phyloP scores from a whole-genome alignment of 345 rosid genomes.

The Toxicodendron radicans region DNA sequence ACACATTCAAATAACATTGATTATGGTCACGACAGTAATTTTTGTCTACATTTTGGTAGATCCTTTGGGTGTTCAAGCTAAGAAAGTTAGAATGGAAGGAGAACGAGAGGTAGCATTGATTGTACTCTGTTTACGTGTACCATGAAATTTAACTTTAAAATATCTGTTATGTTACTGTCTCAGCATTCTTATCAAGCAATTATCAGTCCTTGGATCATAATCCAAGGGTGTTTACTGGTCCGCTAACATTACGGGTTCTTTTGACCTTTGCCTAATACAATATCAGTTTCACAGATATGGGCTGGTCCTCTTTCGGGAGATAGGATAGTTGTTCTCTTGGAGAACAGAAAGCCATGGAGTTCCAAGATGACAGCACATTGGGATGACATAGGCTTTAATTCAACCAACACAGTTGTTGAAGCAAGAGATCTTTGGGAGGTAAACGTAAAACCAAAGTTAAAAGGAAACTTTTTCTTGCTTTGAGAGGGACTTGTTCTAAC shows the following conservation, averaged over 20 bases:
- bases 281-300: conserved; percentile 21
- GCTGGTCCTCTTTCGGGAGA: conserved; percentile 23
- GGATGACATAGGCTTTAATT: conserved; percentile 8
- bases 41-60: conserved; percentile 22
- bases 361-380: conserved; percentile 22
- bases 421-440: conserved; percentile 9
- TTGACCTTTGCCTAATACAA: too few relatives aligned
- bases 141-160: too few relatives aligned
- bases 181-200: too few relatives aligned
- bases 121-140: too few relatives aligned
- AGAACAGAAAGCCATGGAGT: conserved; percentile 15
- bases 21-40: background rate
- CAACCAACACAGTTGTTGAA: background rate
- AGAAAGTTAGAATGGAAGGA: conserved; percentile 49
- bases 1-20: background rate
- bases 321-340: conserved; percentile 12
- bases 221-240: too few relatives aligned
- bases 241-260: too few relatives aligned
- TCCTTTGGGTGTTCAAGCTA: conserved; percentile 48
- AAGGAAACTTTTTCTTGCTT: background rate
- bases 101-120: conserved; percentile 32
- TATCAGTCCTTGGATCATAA: too few relatives aligned
- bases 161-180: too few relatives aligned
- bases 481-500: background rate
- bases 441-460: background rate